Evolutionary conservation across 2,329 filamentous ascomycete species (phyloP), one percentile per base, ranked within the genome.

Genomic region (Emergomyces pasteurianus): DNA sequence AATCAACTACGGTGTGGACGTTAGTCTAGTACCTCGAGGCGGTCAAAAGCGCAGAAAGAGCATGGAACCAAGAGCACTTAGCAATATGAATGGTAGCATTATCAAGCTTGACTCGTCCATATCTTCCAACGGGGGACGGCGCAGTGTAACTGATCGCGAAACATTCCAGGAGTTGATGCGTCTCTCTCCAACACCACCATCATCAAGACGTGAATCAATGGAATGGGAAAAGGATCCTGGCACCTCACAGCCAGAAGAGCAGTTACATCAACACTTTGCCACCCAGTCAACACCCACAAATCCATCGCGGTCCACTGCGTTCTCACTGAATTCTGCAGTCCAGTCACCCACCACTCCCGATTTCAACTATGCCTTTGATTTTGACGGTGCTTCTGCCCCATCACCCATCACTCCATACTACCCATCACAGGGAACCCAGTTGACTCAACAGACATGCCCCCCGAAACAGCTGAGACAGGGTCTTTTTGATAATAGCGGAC

Each of bases 31-130:
- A 40, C 86, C 88, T 21, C 86, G 88, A 1, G 87, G 87, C 21
- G 86, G 87, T 9, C 82, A 81, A 57, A 85, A 87, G 60, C 84
- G 88, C 58, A 83, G 89, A 59, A 91, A 90, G 79, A 89, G 85
- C 66, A 92, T 92, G 87, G 88, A 91, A 71, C 88, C 89, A 14
- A 84, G 81, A 66, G 82, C 85, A 1, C 74, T 91, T 26, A 81
- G 83, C 61, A 89, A 90, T 66, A 70, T 84, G 63, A 89, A 90
- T 64, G 86, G 86, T 52, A 84, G 79, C 1, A 75, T 88, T 0
- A 77, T 87, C 28, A 69, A 67, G 10, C 62, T 67, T 9, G 67
- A 70, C 40, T 63, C 60, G 16, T 64, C 67, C 10, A 67, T 67
- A n/a, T 65, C 67, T 2, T 70, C 72, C 28, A 61, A 65, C 9